A percentile compares a stretch with the other conserved stretches of the same genome.
These are phyloP conservation scores for Penicillium cataractarum DNA, from an alignment of 495 filamentous ascomycete species.

Conservation along the genomic window DNA sequence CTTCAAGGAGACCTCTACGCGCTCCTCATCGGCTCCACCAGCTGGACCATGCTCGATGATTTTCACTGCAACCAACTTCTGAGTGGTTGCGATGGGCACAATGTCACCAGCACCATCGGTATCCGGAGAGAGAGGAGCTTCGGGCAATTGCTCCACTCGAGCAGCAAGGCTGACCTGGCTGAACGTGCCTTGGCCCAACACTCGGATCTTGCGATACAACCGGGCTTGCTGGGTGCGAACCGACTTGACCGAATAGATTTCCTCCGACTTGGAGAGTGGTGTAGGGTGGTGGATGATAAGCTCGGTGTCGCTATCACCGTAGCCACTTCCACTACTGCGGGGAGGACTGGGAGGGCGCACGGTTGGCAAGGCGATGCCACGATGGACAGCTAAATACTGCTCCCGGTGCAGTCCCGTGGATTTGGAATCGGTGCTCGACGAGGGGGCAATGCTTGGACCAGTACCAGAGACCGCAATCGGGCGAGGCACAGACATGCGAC, in stretches of 20 bases:
- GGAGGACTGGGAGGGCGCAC: conserved; percentile 76
- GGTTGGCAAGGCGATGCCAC: conserved; percentile 64
- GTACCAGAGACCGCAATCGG: conserved; percentile 71
- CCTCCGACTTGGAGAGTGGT: conserved; percentile 29
- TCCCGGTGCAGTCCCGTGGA: conserved; percentile 74
- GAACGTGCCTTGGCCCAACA: conserved; percentile 92
- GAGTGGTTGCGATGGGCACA: conserved; percentile 50
- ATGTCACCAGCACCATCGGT: conserved; percentile 44
- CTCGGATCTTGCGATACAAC: conserved; percentile 73
- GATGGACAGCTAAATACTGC: conserved; percentile 73
- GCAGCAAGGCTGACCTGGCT: conserved; percentile 91
- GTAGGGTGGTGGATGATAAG: conserved; percentile 35
- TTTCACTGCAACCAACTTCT: conserved; percentile 89
- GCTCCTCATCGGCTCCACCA: conserved; percentile 85
- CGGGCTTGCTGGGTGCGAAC: conserved; percentile 48
- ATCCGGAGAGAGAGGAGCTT: conserved; percentile 30
- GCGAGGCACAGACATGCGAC: conserved; percentile 63
- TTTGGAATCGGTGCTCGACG: conserved; percentile 45
- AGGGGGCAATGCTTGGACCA: conserved; percentile 43
- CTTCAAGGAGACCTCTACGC: conserved; percentile 88
- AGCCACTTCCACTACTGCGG: conserved; percentile 56
- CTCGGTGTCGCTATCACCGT: conserved; percentile 35
- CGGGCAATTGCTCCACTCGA: conserved; percentile 43
- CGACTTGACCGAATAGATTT: conserved; percentile 50
- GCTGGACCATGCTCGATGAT: conserved; percentile 92